Evolutionary conservation across 2,329 filamentous ascomycete species (phyloP), one percentile per base, ranked within the genome.

Genomic region (Colletotrichum melonis): DNA sequence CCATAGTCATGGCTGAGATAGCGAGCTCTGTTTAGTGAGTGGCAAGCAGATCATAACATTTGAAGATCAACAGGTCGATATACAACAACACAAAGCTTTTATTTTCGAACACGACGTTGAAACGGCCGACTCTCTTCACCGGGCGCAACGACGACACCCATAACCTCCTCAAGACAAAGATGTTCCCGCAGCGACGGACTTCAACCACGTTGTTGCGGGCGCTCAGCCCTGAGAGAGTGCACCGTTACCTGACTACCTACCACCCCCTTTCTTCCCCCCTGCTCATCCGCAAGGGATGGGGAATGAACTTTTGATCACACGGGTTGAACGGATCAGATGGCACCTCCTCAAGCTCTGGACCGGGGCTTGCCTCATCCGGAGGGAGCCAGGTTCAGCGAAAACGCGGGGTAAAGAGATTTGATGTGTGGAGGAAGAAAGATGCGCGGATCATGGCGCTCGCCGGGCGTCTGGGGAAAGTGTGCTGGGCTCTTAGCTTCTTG

Each of bases 191-290:
- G 24, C 42, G 67, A 49, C 62, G 35, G 35, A 35, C 28, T 30
- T 49, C 52, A 22, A 46, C 58, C 72, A 74, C 72, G 72, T 74
- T 74, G 42, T 22, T 74, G 72, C 72, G 63, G 72, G 72, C 72
- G 72, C 63, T 74, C 69, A 72, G 68, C 72, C 68, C 63, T 72
- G 63, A 59, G 46, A 35, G 22, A 57, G 3, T 16, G 24, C 24
- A 35, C 69, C 63, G 63, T 72, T 74, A 74, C 72, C 63, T 72
- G 67, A 74, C 63, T 42, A 63, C 32, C 35, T 24, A 64, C 49
- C 52, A 26, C 9, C 46, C 46, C 35, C 66, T 26, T 22, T 35
- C 54, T 26, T 46, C 32, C 56, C 32, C 46, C 35, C 35, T 38
- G 22, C 28, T 35, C 46, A n/a, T 19, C 42, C 19, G 19, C 7